Conservation (phyloP, 345 rosid genomes). For the Bruguiera sexangula region DNA sequence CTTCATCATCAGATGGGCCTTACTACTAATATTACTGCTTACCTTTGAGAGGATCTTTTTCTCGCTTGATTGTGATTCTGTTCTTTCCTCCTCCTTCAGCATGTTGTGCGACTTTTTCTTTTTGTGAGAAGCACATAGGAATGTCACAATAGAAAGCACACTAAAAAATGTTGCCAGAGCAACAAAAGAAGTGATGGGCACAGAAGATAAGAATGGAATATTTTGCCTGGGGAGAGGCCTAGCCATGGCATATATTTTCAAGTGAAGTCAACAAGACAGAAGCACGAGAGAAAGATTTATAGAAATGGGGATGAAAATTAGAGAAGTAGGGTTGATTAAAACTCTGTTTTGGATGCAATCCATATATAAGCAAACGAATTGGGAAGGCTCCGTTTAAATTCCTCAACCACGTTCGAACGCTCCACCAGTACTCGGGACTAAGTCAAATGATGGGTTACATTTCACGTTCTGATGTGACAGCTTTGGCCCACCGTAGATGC, state of each 20-base stretch:
- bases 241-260: constrained; percentile 11
- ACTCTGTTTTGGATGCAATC: neutral
- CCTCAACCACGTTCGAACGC: no score
- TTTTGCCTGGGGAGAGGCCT: constrained; percentile 17
- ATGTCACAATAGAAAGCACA: constrained; percentile 17
- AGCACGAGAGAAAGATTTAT: neutral
- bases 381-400: no score
- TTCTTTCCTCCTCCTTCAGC: neutral
- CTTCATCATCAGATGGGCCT: constrained; percentile 46
- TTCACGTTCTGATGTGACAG: neutral
- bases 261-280: neutral
- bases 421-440: neutral
- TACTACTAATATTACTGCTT: constrained; percentile 37
- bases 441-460: neutral
- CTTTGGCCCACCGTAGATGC: neutral
- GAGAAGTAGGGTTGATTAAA: no score
- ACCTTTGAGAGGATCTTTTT: constrained; percentile 35
- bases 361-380: no score
- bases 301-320: neutral
- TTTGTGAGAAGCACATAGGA: constrained; percentile 21
- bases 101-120: constrained; percentile 2
- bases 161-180: constrained; percentile 6
- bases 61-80: constrained; percentile 6
- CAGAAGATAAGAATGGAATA: neutral
- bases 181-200: neutral